Evolutionary conservation across 768 basidiomycete genomes (phyloP).

Genomic region (Termitomyces sp.): DNA sequence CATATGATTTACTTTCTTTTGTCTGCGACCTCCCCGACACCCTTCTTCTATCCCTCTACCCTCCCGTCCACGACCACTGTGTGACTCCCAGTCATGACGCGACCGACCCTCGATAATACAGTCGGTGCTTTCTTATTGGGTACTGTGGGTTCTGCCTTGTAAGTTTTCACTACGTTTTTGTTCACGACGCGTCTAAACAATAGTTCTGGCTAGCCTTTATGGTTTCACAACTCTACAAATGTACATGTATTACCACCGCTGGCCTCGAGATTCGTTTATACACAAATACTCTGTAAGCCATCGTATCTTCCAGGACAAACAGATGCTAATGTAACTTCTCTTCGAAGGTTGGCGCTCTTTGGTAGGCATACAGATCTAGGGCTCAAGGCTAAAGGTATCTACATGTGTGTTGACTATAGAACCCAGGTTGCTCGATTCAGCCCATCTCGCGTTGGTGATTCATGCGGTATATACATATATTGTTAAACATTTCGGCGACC

Average conservation of each 20-base stretch:
- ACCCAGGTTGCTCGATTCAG: slow-evolving; percentile 20
- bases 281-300: slow-evolving; percentile 31
- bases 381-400: not conserved
- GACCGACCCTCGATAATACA: slow-evolving; percentile 31
- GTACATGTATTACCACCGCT: slow-evolving; percentile 35
- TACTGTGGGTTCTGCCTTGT: slow-evolving; percentile 28
- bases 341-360: slow-evolving; percentile 27
- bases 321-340: not conserved
- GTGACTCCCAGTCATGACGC: slow-evolving; percentile 16
- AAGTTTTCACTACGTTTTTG: slow-evolving; percentile 6
- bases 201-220: slow-evolving; percentile 22
- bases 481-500: slow-evolving; percentile 19
- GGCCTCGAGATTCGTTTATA: slow-evolving; percentile 25
- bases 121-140: slow-evolving; percentile 33
- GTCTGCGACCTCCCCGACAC: not conserved
- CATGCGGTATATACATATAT: slow-evolving; percentile 24
- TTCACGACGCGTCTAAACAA: not conserved
- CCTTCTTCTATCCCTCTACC: not conserved
- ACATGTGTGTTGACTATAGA: not conserved
- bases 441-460: slow-evolving; percentile 22
- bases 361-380: slow-evolving; percentile 15
- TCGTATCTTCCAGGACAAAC: not conserved
- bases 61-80: slow-evolving; percentile 6
- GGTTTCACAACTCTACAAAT: slow-evolving; percentile 33
- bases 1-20: slow-evolving; percentile 1